phyloP scores from a whole-genome alignment of 352 stramenopile genomes.

The Poterioochromonas sp. region DNA sequence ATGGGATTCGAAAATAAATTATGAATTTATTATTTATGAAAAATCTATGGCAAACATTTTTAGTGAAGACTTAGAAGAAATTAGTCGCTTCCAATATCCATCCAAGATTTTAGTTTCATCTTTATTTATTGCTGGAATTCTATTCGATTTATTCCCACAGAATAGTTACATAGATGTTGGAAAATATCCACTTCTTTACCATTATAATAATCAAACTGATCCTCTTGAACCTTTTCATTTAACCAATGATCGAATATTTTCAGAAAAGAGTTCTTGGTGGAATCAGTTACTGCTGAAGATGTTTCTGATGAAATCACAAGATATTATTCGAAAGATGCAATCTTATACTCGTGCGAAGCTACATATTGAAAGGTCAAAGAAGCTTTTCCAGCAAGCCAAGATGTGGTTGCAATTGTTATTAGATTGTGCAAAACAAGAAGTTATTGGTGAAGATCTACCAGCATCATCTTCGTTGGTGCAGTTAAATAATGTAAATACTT shows the following conservation, averaged over 20 bases:
- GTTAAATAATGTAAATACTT: no score
- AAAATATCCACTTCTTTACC: background rate
- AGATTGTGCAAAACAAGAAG: no score
- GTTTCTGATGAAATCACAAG: background rate
- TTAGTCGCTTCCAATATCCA: background rate
- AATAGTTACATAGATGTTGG: background rate
- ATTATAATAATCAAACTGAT: no score
- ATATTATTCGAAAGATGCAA: background rate
- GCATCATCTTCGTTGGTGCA: no score
- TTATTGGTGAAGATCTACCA: no score
- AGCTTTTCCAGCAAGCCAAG: background rate
- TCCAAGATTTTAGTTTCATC: background rate
- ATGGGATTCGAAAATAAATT: background rate
- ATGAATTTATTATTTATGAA: slow-evolving; percentile 13
- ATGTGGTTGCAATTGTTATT: background rate
- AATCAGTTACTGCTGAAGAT: no score
- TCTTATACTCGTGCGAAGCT: background rate
- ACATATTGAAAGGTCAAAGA: background rate
- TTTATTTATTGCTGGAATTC: background rate
- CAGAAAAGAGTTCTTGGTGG: background rate
- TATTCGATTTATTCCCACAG: background rate
- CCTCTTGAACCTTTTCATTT: no score
- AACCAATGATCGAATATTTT: background rate
- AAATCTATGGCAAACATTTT: background rate
- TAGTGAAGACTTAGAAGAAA: background rate